Conservation (phyloP, 805 yeast species). For the Ogataea pilisensis region DNA sequence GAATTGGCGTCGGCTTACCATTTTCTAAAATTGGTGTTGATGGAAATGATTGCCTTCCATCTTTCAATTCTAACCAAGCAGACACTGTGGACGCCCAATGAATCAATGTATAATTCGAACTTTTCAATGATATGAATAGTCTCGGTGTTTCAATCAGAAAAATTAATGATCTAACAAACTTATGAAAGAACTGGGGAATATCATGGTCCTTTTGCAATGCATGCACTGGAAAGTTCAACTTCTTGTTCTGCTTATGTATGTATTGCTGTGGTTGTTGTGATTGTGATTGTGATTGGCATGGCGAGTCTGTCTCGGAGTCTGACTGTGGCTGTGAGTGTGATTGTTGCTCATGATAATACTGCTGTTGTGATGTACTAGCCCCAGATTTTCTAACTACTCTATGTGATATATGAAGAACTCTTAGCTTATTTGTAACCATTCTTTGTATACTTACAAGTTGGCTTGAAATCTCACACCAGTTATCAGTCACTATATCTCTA, state of each 20-base stretch:
- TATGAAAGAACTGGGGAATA: slow-evolving; percentile 34
- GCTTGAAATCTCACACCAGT: slow-evolving; percentile 46
- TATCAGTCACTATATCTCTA: slow-evolving; percentile 41
- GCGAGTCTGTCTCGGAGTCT: no score
- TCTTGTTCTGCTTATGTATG: slow-evolving; percentile 29
- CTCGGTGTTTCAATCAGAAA: slow-evolving; percentile 44
- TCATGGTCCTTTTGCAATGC: slow-evolving; percentile 43
- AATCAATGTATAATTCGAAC: slow-evolving; percentile 36
- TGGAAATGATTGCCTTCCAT: slow-evolving; percentile 28
- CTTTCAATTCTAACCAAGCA: slow-evolving; percentile 54
- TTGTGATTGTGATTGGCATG: slow-evolving; percentile 13
- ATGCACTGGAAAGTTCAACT: slow-evolving; percentile 32
- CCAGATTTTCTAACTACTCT: slow-evolving; percentile 5
- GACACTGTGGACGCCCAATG: slow-evolving; percentile 51
- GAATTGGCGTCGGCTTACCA: not conserved
- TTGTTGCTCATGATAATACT: not conserved
- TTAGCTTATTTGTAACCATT: slow-evolving; percentile 35
- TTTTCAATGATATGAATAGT: slow-evolving; percentile 39
- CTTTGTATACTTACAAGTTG: slow-evolving; percentile 38
- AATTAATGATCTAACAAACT: slow-evolving; percentile 35
- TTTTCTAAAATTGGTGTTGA: not conserved
- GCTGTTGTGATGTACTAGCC: slow-evolving; percentile 4
- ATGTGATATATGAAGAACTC: slow-evolving; percentile 12
- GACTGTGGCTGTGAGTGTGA: not conserved
- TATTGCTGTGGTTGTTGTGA: not conserved